A percentile compares a stretch with the other conserved stretches of the same genome.
These are phyloP conservation scores for Reutealis trisperma DNA, from an alignment of 345 rosid genomes.

Conservation along the genomic window DNA sequence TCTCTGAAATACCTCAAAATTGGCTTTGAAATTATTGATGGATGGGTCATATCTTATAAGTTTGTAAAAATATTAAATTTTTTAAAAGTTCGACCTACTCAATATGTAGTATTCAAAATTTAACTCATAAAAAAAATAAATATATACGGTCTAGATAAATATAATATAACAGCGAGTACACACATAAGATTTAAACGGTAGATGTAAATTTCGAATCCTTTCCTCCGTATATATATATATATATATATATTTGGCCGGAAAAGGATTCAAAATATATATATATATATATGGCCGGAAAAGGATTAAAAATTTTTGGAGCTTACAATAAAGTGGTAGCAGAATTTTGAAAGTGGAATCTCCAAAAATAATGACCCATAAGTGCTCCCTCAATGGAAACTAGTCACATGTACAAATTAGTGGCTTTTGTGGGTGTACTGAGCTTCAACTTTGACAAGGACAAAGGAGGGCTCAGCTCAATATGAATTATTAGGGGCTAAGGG, in stretches of 20 bases:
- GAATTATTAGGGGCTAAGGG: conserved; percentile 15
- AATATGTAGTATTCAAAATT: no score
- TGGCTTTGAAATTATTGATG: no score
- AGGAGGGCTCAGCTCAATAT: background rate
- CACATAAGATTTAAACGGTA: no score
- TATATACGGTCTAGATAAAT: no score
- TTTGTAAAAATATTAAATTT: no score
- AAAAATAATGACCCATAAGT: background rate
- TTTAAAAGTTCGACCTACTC: no score
- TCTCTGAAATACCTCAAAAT: no score
- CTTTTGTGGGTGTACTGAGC: conserved; percentile 1
- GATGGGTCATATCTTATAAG: no score
- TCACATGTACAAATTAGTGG: conserved; percentile 8
- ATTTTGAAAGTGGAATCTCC: background rate
- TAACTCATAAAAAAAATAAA: no score
- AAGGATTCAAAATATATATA: background rate
- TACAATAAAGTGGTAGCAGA: background rate
- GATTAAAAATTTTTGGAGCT: background rate
- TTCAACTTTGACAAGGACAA: conserved; percentile 9
- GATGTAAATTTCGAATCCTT: no score
- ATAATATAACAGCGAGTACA: no score
- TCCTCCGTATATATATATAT: no score
- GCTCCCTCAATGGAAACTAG: background rate
- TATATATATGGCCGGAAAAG: background rate
- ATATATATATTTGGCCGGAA: background rate